These are phyloP conservation scores for Fusarium anthophilum DNA, from an alignment of 2,329 filamentous ascomycete genomes.

Conservation along the genomic window DNA sequence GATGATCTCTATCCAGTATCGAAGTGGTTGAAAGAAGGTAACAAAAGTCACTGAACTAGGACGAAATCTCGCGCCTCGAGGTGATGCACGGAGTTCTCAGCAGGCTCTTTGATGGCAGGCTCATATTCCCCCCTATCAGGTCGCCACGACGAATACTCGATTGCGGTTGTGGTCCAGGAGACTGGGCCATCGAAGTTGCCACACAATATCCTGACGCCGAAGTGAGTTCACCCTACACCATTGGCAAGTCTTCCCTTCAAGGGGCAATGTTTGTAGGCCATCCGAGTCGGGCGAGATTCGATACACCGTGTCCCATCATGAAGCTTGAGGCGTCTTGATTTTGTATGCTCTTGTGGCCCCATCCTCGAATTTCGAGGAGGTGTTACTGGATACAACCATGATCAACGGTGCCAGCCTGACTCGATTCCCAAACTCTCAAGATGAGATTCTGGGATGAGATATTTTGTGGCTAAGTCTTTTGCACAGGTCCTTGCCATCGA, in stretches of 20 bases:
- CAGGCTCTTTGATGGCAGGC: conserved; percentile 70
- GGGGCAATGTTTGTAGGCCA: neutral
- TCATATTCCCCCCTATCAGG: conserved; percentile 75
- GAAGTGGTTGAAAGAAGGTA: conserved; percentile 9
- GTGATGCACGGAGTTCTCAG: conserved; percentile 70
- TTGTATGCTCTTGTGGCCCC: neutral
- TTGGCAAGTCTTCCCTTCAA: neutral
- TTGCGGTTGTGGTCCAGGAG: conserved; percentile 76
- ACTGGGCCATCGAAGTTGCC: conserved; percentile 77
- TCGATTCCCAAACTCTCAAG: neutral
- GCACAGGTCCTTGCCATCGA: conserved; percentile 75
- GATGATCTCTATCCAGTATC: neutral
- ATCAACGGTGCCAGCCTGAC: neutral
- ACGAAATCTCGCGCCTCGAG: conserved; percentile 73
- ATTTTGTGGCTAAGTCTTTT: neutral
- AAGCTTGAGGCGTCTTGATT: too few relatives aligned
- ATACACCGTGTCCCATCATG: neutral
- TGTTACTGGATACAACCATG: neutral
- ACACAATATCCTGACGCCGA: conserved; percentile 70
- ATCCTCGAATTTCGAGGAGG: neutral
- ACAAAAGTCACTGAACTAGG: conserved; percentile 56
- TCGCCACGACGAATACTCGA: conserved; percentile 71
- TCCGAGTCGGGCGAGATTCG: neutral
- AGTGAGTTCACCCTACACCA: conserved; percentile 53
- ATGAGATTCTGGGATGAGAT: neutral